phyloP scores from a whole-genome alignment of 371 early-diverging fungal genomes.

The Apophysomyces ossiformis region DNA sequence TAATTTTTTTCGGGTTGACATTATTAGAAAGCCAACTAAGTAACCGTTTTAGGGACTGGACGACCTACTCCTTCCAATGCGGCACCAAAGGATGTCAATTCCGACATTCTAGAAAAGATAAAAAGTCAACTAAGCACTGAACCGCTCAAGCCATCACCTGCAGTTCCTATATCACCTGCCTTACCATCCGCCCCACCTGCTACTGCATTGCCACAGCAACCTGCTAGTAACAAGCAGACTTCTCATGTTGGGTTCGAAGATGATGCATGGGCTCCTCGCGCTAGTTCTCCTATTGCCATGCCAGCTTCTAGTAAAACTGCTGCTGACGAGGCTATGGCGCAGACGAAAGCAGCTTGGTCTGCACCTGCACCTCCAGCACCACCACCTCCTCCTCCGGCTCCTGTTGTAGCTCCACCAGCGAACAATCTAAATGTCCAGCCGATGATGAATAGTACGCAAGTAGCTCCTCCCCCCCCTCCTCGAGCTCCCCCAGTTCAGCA shows the following conservation, averaged over 20 bases:
- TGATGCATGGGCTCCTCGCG: conserved; percentile 58
- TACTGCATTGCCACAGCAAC: conserved; percentile 10
- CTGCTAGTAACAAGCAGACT: background rate
- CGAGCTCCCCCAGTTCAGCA: conserved; percentile 19
- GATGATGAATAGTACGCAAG: conserved; percentile 18
- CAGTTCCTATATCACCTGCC: conserved; percentile 19
- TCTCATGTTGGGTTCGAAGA: conserved; percentile 53
- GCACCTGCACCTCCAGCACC: conserved; percentile 11
- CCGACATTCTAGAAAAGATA: conserved; percentile 32
- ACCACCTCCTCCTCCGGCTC: background rate
- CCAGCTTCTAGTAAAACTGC: conserved; percentile 13
- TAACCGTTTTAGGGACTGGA: conserved; percentile 33
- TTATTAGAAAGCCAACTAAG: background rate
- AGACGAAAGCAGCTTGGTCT: conserved; percentile 24
- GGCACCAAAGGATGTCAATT: conserved; percentile 43
- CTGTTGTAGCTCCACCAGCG: background rate
- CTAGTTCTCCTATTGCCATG: conserved; percentile 14
- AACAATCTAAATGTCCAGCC: conserved; percentile 9
- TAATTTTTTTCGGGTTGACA: conserved; percentile 18
- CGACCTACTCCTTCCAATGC: conserved; percentile 48
- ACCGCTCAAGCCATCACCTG: conserved; percentile 39
- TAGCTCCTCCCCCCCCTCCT: conserved; percentile 25
- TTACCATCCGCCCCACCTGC: conserved; percentile 18
- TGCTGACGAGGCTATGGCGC: conserved; percentile 19
- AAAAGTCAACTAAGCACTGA: conserved; percentile 31